Percentiles rank a stretch among this genome's conserved stretches.
These are phyloP conservation scores for Kazachstania sp. DNA, from an alignment of 1,139 yeast genomes.

Conservation along the genomic window DNA sequence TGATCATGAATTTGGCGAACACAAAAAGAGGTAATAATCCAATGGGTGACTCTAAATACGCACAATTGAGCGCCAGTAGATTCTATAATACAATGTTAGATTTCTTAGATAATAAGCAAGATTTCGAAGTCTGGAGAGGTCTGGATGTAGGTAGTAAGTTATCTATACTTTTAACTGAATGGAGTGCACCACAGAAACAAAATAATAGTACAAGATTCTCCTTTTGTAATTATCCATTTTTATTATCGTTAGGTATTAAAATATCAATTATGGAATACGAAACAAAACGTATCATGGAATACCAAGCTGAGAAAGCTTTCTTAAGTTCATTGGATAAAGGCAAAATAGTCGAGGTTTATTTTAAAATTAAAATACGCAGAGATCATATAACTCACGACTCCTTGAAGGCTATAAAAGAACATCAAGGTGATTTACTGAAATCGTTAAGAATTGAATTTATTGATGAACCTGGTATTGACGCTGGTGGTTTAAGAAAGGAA, in stretches of 20 bases:
- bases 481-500: constrained; percentile 87
- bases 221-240: constrained; percentile 78
- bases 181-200: constrained; percentile 1
- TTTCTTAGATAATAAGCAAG: constrained; percentile 63
- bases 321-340: constrained; percentile 61
- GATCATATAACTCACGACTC: constrained; percentile 66
- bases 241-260: constrained; percentile 74
- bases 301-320: constrained; percentile 85
- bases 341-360: constrained; percentile 55
- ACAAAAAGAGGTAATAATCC: constrained; percentile 15
- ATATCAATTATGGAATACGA: constrained; percentile 75
- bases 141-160: constrained; percentile 19
- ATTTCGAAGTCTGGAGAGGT: constrained; percentile 71
- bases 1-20: constrained; percentile 50
- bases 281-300: constrained; percentile 73
- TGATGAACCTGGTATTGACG: constrained; percentile 89
- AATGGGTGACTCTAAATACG: constrained; percentile 14
- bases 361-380: constrained; percentile 62
- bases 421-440: constrained; percentile 57
- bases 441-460: constrained; percentile 69
- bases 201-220: constrained; percentile 32
- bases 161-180: neutral
- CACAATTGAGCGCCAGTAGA: constrained; percentile 39
- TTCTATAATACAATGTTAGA: constrained; percentile 83
- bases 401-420: constrained; percentile 47